A percentile compares a stretch with the other conserved stretches of the same genome.
These are phyloP conservation scores for Penicillium sp. DNA, from an alignment of 2,329 filamentous ascomycete species.

Conservation along the genomic window DNA sequence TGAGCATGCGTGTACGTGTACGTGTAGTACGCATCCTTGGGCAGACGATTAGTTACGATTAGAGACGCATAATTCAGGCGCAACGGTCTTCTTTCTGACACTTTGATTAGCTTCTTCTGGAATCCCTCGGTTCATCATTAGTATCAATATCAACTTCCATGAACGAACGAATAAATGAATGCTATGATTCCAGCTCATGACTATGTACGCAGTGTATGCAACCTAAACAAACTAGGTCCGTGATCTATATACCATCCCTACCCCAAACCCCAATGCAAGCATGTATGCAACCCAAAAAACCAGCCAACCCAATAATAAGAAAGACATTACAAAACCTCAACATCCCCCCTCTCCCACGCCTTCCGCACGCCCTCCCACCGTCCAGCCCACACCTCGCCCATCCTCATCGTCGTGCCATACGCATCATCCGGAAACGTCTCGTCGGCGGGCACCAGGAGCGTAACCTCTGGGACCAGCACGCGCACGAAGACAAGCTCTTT, in stretches of 20 bases:
- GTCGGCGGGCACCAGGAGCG: constrained; percentile 31
- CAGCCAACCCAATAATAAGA: not conserved
- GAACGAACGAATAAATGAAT: too few species aligned
- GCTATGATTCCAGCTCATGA: not conserved
- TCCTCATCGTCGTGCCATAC: constrained; percentile 39
- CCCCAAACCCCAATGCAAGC: not conserved
- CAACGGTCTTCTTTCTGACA: not conserved
- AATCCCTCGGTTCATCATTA: too few species aligned
- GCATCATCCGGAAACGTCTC: constrained; percentile 25
- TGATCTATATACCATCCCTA: not conserved
- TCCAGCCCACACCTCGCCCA: constrained; percentile 65
- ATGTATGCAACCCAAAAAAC: not conserved
- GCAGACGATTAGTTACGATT: not conserved
- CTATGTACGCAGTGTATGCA: not conserved
- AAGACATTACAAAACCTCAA: constrained; percentile 38
- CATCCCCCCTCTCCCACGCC: constrained; percentile 41
- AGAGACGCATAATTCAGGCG: constrained; percentile 9
- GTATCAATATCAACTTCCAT: too few species aligned
- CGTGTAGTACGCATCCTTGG: not conserved
- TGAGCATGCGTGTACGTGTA: not conserved
- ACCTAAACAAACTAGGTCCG: not conserved
- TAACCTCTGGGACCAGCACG: constrained; percentile 45
- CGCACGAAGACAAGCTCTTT: constrained; percentile 82
- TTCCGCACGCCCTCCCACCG: constrained; percentile 69
- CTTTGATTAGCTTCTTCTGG: too few species aligned